Percentiles rank a stretch among this genome's conserved stretches.
Evolutionary conservation across 139 green algal genomes (phyloP).

Genomic region (Asterochloris sp.): DNA sequence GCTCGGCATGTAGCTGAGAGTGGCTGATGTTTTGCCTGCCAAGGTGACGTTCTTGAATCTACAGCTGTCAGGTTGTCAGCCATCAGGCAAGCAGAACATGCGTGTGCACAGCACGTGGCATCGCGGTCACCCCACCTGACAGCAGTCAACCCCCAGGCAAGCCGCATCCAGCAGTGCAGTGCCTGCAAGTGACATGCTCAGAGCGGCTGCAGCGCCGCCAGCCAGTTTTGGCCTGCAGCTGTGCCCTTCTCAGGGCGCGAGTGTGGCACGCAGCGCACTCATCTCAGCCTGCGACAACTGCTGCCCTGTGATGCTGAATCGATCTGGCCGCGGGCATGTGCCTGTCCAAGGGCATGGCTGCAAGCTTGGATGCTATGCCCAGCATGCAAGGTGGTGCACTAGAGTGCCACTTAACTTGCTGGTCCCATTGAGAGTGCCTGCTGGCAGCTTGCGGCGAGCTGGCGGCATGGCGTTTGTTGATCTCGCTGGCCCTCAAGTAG

Average conservation of each 20-base stretch:
- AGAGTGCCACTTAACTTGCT: too few species aligned
- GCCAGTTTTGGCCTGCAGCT: background rate
- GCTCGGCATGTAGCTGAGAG: background rate
- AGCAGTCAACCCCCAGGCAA: background rate
- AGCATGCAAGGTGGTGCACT: too few species aligned
- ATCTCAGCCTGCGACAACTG: too few species aligned
- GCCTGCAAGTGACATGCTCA: background rate
- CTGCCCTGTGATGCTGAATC: too few species aligned
- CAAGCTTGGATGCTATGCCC: too few species aligned
- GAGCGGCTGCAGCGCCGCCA: background rate
- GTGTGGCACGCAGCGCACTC: too few species aligned
- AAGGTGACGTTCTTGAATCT: background rate
- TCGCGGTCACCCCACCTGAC: background rate
- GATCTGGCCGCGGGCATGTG: too few species aligned
- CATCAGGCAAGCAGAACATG: background rate
- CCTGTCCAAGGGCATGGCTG: too few species aligned
- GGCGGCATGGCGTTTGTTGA: too few species aligned
- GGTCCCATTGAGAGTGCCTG: too few species aligned
- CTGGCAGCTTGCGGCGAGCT: too few species aligned
- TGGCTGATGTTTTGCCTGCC: background rate
- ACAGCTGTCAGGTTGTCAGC: background rate
- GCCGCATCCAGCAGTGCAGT: background rate
- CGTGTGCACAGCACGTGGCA: background rate
- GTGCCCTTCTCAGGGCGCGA: background rate
- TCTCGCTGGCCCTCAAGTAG: too few species aligned